Base-by-base conservation (phyloP, 495 filamentous ascomycete species). In the Acidiella bohemica region DNA sequence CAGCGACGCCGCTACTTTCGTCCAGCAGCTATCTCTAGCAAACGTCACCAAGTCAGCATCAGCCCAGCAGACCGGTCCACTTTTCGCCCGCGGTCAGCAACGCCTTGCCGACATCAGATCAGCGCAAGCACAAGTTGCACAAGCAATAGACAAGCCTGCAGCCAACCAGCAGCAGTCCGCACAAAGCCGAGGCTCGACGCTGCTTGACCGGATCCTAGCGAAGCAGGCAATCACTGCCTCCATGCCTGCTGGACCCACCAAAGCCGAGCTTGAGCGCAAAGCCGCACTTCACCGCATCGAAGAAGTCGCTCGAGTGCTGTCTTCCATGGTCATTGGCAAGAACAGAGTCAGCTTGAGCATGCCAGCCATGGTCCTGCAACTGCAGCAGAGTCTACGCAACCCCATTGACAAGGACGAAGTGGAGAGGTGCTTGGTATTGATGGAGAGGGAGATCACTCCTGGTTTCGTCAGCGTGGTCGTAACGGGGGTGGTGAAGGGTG, bases 181-280 rank as follows among this genome's bases (percentile, higher is more conserved):
- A 5, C 30, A 44, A n/a, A 48, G 37, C 31, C 56, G 58, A 18
- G 51, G 47, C 39, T 42, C 54, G 17, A 50, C 46, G 39, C 59
- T 82, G 14, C 67, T 81, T 12, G 76, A 78, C 42, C 73, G 78
- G 45, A 67, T 83, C 44, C 69, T 74, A 21, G 55, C 66, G 14
- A 80, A 77, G 58, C 65, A 78, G 35, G 51, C 66, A 3, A 58
- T 65, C 27, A 58, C 63, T 29, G 50, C 68, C 0, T 58, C 60
- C 27, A 36, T 64, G 1, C 59, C 66, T 0, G 36, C 61, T 13
- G 47, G 59, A 12, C 59, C 60, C 5, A 58, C 67, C 0, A 51
- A 62, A 1, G 66, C 59, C n/a, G 64, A 73, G 47, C 56, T 75
- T 10, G 63, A 62, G 47, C 68, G 76, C 1, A 60, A 61, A 24